A percentile compares a stretch with the other conserved stretches of the same genome.
Conservation (phyloP, 495 filamentous ascomycete species). For the Penicillium egyptiacum region DNA sequence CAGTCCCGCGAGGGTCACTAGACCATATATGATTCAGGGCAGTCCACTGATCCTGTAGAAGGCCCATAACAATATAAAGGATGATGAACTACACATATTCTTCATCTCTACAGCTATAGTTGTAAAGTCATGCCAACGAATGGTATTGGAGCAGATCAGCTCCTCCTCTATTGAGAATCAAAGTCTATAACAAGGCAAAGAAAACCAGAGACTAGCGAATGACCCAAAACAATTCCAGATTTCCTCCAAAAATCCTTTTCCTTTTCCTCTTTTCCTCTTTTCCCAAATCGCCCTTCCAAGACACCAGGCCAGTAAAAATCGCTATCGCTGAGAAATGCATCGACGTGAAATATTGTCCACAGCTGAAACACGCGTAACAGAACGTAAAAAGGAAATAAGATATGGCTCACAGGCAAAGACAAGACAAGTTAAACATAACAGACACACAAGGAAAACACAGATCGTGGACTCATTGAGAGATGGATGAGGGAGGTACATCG, state of each 20-base stretch:
- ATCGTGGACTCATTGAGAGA: constrained; percentile 21
- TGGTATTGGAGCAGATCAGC: constrained; percentile 10
- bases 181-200: constrained; percentile 17
- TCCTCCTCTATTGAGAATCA: constrained; percentile 11
- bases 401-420: constrained; percentile 15
- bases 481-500: constrained; percentile 12
- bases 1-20: too few relatives aligned
- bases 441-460: constrained; percentile 14
- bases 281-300: constrained; percentile 22
- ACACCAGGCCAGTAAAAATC: constrained; percentile 27
- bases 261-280: constrained; percentile 25
- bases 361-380: constrained; percentile 5
- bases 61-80: neutral
- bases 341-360: constrained; percentile 26
- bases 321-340: constrained; percentile 47
- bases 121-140: neutral
- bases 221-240: constrained; percentile 15
- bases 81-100: neutral
- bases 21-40: too few relatives aligned
- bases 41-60: neutral
- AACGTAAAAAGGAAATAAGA: constrained; percentile 1
- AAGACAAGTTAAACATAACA: constrained; percentile 13
- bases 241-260: constrained; percentile 21
- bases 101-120: neutral
- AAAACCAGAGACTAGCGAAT: constrained; percentile 24